Percentiles rank a stretch among this genome's conserved stretches.
These are phyloP conservation scores for Candida nanaspora DNA, from an alignment of 805 yeast genomes.

Conservation along the genomic window DNA sequence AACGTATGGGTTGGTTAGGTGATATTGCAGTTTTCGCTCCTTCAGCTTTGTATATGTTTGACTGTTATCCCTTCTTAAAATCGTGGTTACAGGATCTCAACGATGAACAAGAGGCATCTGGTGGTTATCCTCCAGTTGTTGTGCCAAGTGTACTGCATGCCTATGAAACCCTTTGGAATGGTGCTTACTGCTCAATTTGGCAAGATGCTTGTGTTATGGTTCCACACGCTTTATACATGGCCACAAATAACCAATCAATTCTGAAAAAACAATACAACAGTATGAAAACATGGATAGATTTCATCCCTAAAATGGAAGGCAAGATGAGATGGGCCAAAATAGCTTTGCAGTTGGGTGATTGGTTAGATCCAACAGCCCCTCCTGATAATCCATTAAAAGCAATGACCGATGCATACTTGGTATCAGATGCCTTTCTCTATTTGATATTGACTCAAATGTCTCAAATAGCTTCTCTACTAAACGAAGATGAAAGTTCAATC, in stretches of 20 bases:
- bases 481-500: constrained; percentile 6
- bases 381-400: constrained; percentile 17
- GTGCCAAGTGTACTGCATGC: constrained; percentile 15
- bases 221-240: constrained; percentile 9
- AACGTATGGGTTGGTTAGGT: constrained; percentile 22
- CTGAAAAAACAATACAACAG: constrained; percentile 7
- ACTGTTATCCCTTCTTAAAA: constrained; percentile 12
- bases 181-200: constrained; percentile 14
- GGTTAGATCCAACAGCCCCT: constrained; percentile 21
- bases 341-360: constrained; percentile 23
- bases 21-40: constrained; percentile 19
- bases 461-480: constrained; percentile 7
- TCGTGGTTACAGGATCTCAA: constrained; percentile 16
- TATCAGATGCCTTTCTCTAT: constrained; percentile 18
- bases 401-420: constrained; percentile 15
- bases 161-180: constrained; percentile 8
- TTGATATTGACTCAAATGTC: constrained; percentile 7
- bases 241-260: constrained; percentile 7
- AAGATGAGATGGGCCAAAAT: constrained; percentile 8
- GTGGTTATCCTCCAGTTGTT: constrained; percentile 13
- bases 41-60: constrained; percentile 16
- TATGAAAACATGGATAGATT: constrained; percentile 10
- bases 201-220: constrained; percentile 18
- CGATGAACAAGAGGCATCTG: constrained; percentile 13
- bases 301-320: constrained; percentile 10